phyloP scores from a whole-genome alignment of 2,329 filamentous ascomycete genomes.

The Metarhizium robertsii region DNA sequence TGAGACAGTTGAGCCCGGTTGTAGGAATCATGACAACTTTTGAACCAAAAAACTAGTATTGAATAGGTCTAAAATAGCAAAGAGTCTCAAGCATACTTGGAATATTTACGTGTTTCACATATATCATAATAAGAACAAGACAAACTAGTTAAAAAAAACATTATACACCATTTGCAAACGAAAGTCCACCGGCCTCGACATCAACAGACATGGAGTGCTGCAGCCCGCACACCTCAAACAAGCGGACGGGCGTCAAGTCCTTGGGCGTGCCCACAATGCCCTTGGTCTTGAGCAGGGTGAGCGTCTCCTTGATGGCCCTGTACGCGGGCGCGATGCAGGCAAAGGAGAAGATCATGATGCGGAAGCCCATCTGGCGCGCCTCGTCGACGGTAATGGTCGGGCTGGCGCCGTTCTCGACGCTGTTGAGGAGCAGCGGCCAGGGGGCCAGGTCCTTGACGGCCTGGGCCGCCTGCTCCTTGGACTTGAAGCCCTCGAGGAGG shows the following conservation, averaged over 20 bases:
- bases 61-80: too few species aligned
- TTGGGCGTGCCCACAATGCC: conserved; percentile 28
- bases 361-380: conserved; percentile 46
- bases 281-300: conserved; percentile 29
- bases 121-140: not conserved
- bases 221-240: conserved; percentile 44
- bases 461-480: conserved; percentile 37
- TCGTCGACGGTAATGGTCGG: conserved; percentile 44
- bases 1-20: too few species aligned
- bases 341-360: conserved; percentile 40
- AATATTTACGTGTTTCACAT: not conserved
- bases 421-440: conserved; percentile 45
- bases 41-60: too few species aligned
- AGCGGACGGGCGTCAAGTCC: conserved; percentile 33
- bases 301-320: conserved; percentile 29
- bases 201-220: conserved; percentile 42
- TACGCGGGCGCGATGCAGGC: conserved; percentile 38
- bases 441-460: conserved; percentile 37
- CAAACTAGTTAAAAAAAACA: not conserved
- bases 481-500: conserved; percentile 50
- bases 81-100: too few species aligned
- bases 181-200: conserved; percentile 11
- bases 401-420: conserved; percentile 46
- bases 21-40: too few species aligned
- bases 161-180: conserved; percentile 6